Percentiles rank a stretch among this genome's conserved stretches.
Conservation (phyloP, 148 eudicot genomes). For the Arctostaphylos glauca region DNA sequence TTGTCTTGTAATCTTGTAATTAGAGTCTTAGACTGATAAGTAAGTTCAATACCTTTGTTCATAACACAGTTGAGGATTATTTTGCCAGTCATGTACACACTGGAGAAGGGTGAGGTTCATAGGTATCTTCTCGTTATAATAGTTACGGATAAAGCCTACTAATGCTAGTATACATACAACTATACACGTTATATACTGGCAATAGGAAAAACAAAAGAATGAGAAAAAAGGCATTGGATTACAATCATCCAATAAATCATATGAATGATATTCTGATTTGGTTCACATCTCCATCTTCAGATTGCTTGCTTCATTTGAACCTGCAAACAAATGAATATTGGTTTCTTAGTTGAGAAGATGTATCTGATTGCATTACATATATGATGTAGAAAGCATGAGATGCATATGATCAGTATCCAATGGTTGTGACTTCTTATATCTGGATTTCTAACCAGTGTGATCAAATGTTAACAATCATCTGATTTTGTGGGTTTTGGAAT, state of each 20-base stretch:
- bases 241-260: conserved; percentile 18
- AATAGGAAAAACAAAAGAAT: conserved; percentile 12
- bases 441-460: not conserved
- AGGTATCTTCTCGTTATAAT: conserved; percentile 20
- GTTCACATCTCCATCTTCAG: conserved; percentile 73
- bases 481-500: not conserved
- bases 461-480: conserved; percentile 1
- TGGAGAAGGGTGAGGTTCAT: conserved; percentile 1
- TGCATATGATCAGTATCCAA: not conserved
- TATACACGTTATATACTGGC: conserved; percentile 27
- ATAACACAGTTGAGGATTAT: not conserved
- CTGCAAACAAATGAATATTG: conserved; percentile 42
- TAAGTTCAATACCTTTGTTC: not conserved
- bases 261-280: conserved; percentile 13
- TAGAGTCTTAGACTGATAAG: not conserved
- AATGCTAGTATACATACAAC: conserved; percentile 21
- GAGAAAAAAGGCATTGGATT: conserved; percentile 6
- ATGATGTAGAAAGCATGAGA: not conserved
- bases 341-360: conserved; percentile 7
- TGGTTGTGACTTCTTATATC: not conserved
- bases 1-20: not conserved
- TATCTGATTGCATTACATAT: not conserved
- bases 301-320: conserved; percentile 46
- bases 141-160: conserved; percentile 22
- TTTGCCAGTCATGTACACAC: not conserved